These are phyloP conservation scores for Basipetospora chlamydospora DNA, from an alignment of 2,329 filamentous ascomycete genomes.

Conservation along the genomic window DNA sequence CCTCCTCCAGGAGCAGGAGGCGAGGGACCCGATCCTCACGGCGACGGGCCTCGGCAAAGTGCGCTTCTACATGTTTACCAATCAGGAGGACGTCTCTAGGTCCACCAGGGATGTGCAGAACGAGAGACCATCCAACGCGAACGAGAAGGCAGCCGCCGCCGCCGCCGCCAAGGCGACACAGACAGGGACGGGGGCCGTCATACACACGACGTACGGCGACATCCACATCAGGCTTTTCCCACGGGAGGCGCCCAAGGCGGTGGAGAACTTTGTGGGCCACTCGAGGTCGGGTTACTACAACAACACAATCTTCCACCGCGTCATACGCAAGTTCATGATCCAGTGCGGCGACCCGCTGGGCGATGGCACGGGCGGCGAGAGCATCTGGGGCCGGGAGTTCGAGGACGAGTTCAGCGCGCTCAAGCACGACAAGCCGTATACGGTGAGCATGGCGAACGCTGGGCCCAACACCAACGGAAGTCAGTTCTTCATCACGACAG, in stretches of 20 bases:
- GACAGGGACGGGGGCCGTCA: slow-evolving; percentile 62
- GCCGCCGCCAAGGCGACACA: slow-evolving; percentile 47
- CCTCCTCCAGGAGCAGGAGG: slow-evolving; percentile 80
- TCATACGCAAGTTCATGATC: slow-evolving; percentile 98
- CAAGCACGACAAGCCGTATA: slow-evolving; percentile 92
- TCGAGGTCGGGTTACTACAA: slow-evolving; percentile 89
- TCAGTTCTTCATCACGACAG: slow-evolving; percentile 97
- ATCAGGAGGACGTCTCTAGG: slow-evolving; percentile 71
- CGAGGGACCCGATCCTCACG: slow-evolving; percentile 77
- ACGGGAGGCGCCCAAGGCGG: slow-evolving; percentile 79
- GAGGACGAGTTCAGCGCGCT: slow-evolving; percentile 86
- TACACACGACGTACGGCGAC: slow-evolving; percentile 90
- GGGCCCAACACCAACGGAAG: slow-evolving; percentile 90
- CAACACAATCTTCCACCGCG: slow-evolving; percentile 89
- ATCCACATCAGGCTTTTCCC: slow-evolving; percentile 90
- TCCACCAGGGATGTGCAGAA: slow-evolving; percentile 85
- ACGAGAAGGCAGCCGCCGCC: slow-evolving; percentile 27
- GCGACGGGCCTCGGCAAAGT: slow-evolving; percentile 73
- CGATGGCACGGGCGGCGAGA: slow-evolving; percentile 80
- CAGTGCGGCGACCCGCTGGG: slow-evolving; percentile 73
- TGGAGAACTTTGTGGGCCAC: slow-evolving; percentile 96
- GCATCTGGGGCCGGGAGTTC: slow-evolving; percentile 85
- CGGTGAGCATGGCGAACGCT: slow-evolving; percentile 94
- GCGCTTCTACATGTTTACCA: slow-evolving; percentile 97
- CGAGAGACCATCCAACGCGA: slow-evolving; percentile 59